Percentiles rank a stretch among this genome's conserved stretches.
Evolutionary conservation across 495 filamentous ascomycete species (phyloP).

Genomic region (Chaetomium cochliodes): DNA sequence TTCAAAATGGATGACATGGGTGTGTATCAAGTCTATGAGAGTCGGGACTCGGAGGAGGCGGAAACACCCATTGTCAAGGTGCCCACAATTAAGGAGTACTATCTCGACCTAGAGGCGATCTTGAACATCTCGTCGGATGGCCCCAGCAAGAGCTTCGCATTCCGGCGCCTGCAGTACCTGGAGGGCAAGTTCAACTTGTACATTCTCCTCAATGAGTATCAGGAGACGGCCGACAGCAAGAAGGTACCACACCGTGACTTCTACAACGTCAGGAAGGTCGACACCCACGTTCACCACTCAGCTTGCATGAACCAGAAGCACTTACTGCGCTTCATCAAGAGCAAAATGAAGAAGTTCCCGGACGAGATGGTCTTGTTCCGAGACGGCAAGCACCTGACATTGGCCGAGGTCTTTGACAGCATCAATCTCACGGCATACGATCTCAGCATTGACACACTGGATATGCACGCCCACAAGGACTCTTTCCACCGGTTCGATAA

Average conservation of each 20-base stretch:
- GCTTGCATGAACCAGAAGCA: slow-evolving; percentile 99
- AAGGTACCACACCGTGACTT: slow-evolving; percentile 96
- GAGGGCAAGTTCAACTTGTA: slow-evolving; percentile 97
- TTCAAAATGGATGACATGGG: slow-evolving; percentile 79
- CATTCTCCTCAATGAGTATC: slow-evolving; percentile 87
- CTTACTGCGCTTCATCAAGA: slow-evolving; percentile 95
- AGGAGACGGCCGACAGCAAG: slow-evolving; percentile 97
- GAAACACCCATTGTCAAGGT: slow-evolving; percentile 71
- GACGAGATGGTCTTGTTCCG: slow-evolving; percentile 91
- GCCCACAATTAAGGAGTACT: slow-evolving; percentile 88
- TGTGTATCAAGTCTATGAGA: slow-evolving; percentile 88
- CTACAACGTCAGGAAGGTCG: slow-evolving; percentile 97
- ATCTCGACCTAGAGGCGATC: slow-evolving; percentile 88
- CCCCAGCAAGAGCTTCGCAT: slow-evolving; percentile 95
- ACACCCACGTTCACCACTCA: slow-evolving; percentile 98
- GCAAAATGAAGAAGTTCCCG: slow-evolving; percentile 96
- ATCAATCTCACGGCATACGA: slow-evolving; percentile 97
- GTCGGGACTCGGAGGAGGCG: slow-evolving; percentile 56
- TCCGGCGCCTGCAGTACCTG: slow-evolving; percentile 86
- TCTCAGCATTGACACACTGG: slow-evolving; percentile 94
- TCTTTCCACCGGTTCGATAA: slow-evolving; percentile 99
- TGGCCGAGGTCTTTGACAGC: slow-evolving; percentile 92
- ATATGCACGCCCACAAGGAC: slow-evolving; percentile 99
- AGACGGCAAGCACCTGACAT: slow-evolving; percentile 87
- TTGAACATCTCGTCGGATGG: slow-evolving; percentile 86